Base-by-base conservation (phyloP, 2,329 filamentous ascomycete genomes). In the Xylariaceae sp. region DNA sequence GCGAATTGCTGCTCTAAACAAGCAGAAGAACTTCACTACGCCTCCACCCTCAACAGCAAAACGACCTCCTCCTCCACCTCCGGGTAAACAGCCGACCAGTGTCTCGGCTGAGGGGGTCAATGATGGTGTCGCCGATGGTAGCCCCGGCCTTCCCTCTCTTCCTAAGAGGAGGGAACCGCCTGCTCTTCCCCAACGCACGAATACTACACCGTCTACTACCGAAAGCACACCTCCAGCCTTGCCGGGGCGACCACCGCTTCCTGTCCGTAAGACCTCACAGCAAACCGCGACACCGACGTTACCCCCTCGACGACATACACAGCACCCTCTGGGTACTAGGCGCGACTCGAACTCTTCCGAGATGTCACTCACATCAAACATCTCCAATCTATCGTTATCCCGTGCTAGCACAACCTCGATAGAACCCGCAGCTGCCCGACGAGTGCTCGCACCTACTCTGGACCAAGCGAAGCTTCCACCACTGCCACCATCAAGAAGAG, bases 1-100 rank as follows among this genome's bases (percentile, higher is more conserved):
- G 68, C 76, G 83, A 50, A 86, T 86, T 59, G 82, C 83, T 7
- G 83, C 83, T 32, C 74, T 86, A 59, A 85, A 85, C 62, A 72
- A 74, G 64, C 78, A 85, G 68, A 80, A 81, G 69, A 80, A 80
- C 72, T 81, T 85, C 71, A 72, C 72, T 54, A 64, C 71, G 11
- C 70, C 72, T 51, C 56, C 62, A 1, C 55, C 63, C 1, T 54
- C 62, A 8, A 50, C 3, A 29, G 46, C 44, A 30, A 74, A 73
- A 64, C 69, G 71, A 51, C 70, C 74, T 29, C 72, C 76, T 2
- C 75, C 79, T 58, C 74, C 74, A 11, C 77, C 77, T 45, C 73
- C 76, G 9, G 71, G 67, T 8, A 68, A 65, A 51, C 73, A 75
- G 53, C 58, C 68, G 8, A 66, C 73, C 39, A 69, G 72, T 43